Conservation (phyloP, 2,329 filamentous ascomycete genomes). For the Domatiomyces globalis region DNA sequence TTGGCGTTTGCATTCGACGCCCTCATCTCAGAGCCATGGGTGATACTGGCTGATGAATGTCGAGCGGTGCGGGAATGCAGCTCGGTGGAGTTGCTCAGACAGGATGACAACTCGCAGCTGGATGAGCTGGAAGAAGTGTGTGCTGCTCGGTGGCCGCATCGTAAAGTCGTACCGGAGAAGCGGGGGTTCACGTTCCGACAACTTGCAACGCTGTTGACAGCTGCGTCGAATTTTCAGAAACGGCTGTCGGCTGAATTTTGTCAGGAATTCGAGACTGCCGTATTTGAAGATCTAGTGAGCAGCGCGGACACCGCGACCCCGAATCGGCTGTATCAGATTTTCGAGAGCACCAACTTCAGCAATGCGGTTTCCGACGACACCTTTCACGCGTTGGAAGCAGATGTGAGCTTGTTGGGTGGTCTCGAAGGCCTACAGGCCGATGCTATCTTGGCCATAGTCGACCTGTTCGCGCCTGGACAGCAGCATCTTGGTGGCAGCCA, state of each 20-base stretch:
- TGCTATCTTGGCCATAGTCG: slow-evolving; percentile 37
- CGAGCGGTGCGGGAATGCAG: slow-evolving; percentile 69
- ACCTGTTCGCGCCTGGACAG: slow-evolving; percentile 32
- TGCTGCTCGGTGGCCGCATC: slow-evolving; percentile 28
- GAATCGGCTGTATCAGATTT: slow-evolving; percentile 64
- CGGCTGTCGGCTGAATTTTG: slow-evolving; percentile 55
- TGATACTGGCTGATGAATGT: slow-evolving; percentile 68
- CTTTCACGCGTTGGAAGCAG: slow-evolving; percentile 52
- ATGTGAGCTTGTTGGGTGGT: slow-evolving; percentile 52
- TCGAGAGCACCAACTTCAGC: slow-evolving; percentile 63
- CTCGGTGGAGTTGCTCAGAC: slow-evolving; percentile 56
- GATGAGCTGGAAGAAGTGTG: slow-evolving; percentile 22
- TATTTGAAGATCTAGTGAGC: slow-evolving; percentile 61
- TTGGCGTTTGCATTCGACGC: slow-evolving; percentile 63
- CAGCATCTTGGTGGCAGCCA: slow-evolving; percentile 52
- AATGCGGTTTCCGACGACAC: slow-evolving; percentile 72
- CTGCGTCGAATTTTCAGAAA: slow-evolving; percentile 56
- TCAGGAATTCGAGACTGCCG: slow-evolving; percentile 51
- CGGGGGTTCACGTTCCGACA: slow-evolving; percentile 38
- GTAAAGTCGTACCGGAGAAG: slow-evolving; percentile 31
- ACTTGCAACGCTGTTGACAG: slow-evolving; percentile 50
- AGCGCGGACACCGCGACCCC: slow-evolving; percentile 55
- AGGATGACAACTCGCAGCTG: slow-evolving; percentile 44
- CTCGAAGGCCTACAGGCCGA: slow-evolving; percentile 34
- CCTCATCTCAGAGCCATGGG: slow-evolving; percentile 60